phyloP scores from a whole-genome alignment of 768 basidiomycete genomes.

The Lanmaoa pseudosensibilis region DNA sequence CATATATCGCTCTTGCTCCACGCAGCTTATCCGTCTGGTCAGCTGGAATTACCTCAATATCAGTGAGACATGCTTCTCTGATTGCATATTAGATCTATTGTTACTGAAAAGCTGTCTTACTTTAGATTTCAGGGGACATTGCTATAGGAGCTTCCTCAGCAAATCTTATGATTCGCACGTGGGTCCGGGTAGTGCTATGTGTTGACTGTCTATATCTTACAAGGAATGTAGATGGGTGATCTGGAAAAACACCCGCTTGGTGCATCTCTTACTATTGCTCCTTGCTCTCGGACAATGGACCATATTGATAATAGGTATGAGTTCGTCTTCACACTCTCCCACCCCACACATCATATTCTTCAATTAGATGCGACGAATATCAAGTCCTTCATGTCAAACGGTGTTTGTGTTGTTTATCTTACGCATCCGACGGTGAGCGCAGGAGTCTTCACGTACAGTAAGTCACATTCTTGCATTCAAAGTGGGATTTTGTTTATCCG shows the following conservation, averaged over 20 bases:
- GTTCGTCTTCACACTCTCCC: neutral
- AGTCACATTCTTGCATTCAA: neutral
- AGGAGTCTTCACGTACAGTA: slow-evolving; percentile 19
- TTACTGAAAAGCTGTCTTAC: neutral
- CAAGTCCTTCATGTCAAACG: neutral
- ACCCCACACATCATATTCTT: neutral
- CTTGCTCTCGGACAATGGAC: slow-evolving; percentile 26
- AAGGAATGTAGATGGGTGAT: slow-evolving; percentile 25
- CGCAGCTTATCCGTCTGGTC: neutral
- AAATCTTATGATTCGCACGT: slow-evolving; percentile 31
- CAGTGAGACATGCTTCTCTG: slow-evolving; percentile 5
- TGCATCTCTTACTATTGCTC: slow-evolving; percentile 14
- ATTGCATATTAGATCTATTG: neutral
- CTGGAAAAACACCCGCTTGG: slow-evolving; percentile 18
- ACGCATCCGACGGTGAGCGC: neutral
- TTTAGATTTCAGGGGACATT: slow-evolving; percentile 9
- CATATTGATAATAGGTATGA: slow-evolving; percentile 14
- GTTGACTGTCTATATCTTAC: neutral
- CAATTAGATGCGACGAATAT: slow-evolving; percentile 9
- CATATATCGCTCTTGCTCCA: neutral
- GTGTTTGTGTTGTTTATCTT: neutral
- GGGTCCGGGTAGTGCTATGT: neutral
- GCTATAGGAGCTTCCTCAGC: slow-evolving; percentile 17
- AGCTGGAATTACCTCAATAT: neutral
- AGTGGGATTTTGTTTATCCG: neutral